Percentiles rank a stretch among this genome's conserved stretches.
Evolutionary conservation across 306 rosid species (phyloP).

Genomic region (Acacia acuminata): DNA sequence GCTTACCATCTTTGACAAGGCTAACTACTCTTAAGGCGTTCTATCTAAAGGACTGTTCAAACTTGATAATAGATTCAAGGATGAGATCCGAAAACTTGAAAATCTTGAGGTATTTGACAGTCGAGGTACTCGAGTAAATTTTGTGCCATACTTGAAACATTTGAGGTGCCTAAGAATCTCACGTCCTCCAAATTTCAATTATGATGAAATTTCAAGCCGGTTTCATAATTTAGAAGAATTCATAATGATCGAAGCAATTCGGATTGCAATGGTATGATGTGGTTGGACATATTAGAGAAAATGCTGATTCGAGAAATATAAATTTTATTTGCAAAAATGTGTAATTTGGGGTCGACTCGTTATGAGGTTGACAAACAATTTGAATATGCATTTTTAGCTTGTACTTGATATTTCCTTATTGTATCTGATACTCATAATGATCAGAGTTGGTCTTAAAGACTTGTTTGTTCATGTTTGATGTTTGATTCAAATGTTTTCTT

Average conservation of each 20-base stretch:
- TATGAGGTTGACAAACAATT: neutral
- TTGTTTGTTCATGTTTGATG: no score
- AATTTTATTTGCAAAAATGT: no score
- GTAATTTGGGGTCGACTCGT: no score
- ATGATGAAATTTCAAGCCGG: no score
- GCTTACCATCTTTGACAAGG: neutral
- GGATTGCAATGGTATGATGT: neutral
- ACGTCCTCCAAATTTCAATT: neutral
- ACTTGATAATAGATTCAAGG: no score
- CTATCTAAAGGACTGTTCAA: neutral
- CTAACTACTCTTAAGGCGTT: neutral
- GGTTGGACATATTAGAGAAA: neutral
- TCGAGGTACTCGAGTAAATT: neutral
- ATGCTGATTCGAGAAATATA: no score
- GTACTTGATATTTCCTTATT: neutral
- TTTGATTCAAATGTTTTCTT: neutral
- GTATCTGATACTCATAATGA: neutral
- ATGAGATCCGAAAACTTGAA: neutral
- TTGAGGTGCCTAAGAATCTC: conserved; percentile 14
- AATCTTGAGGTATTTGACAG: conserved; percentile 16
- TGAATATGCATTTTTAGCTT: conserved; percentile 19
- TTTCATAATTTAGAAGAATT: no score
- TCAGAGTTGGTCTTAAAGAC: neutral
- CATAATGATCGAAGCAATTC: no score
- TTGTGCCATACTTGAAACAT: neutral